phyloP scores from a whole-genome alignment of 805 yeast genomes.

The Ogataea paradorogensis region DNA sequence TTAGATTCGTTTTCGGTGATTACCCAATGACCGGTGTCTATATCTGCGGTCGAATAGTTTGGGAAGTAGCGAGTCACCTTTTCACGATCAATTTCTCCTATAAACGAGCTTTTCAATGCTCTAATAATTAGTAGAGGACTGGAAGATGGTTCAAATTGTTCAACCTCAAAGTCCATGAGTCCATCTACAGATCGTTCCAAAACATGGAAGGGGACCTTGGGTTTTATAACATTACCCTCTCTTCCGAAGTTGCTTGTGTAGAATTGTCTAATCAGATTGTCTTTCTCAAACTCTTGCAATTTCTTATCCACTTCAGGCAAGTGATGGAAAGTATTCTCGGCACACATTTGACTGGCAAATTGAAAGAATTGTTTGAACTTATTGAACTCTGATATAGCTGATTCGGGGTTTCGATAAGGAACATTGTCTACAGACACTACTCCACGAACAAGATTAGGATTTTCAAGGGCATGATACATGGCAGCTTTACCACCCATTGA shows the following conservation, averaged over 20 bases:
- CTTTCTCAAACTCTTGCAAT: conserved; percentile 59
- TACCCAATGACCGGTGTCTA: conserved; percentile 90
- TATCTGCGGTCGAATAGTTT: conserved; percentile 58
- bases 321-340: conserved; percentile 7
- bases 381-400: conserved; percentile 28
- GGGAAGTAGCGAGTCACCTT: conserved; percentile 47
- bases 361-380: conserved; percentile 27
- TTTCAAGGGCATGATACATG: conserved; percentile 73
- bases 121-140: conserved; percentile 77
- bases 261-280: conserved; percentile 63
- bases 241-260: conserved; percentile 62
- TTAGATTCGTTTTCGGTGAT: conserved; percentile 78
- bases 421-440: conserved; percentile 77
- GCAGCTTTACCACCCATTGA: conserved; percentile 94
- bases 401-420: conserved; percentile 56
- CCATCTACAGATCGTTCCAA: conserved; percentile 59
- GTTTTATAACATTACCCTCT: conserved; percentile 20
- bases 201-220: conserved; percentile 62
- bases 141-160: conserved; percentile 19
- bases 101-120: conserved; percentile 59
- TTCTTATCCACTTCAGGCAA: conserved; percentile 54
- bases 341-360: conserved; percentile 9
- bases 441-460: conserved; percentile 58
- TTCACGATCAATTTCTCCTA: conserved; percentile 23
- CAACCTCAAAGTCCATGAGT: conserved; percentile 54